Conservation (phyloP, 2,329 filamentous ascomycete species). For the Chaetomium olivaceum region DNA sequence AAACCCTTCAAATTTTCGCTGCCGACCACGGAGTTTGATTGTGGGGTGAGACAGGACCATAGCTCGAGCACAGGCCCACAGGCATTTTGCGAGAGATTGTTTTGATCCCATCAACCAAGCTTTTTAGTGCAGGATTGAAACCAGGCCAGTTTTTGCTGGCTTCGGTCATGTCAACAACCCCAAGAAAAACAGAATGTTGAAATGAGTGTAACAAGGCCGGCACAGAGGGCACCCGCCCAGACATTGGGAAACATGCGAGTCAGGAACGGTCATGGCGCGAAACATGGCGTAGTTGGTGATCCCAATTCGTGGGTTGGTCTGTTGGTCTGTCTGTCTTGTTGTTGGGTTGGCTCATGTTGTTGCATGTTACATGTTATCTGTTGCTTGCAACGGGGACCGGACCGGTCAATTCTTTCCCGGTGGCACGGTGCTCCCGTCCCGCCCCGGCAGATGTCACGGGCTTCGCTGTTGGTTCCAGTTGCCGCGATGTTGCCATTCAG, state of each 20-base stretch:
- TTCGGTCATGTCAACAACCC: neutral
- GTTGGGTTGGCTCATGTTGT: neutral
- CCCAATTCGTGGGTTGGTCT: neutral
- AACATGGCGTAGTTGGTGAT: conserved; percentile 2
- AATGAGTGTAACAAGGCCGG: neutral
- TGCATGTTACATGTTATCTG: neutral
- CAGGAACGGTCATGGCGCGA: neutral
- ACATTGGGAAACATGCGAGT: neutral
- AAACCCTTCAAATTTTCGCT: conserved; percentile 2
- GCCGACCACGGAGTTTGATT: conserved; percentile 7
- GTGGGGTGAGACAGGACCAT: conserved; percentile 2
- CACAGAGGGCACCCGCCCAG: neutral
- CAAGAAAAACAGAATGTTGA: neutral
- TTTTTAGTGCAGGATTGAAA: neutral
- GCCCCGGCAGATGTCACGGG: conserved; percentile 11
- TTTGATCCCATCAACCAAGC: conserved; percentile 1
- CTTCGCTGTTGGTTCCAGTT: neutral
- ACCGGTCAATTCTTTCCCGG: conserved; percentile 15
- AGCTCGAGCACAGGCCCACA: neutral
- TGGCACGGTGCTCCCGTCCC: conserved; percentile 21
- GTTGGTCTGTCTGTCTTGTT: neutral
- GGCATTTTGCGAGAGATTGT: conserved; percentile 1
- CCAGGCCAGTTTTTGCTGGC: neutral
- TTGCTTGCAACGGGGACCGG: neutral
- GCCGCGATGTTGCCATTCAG: neutral